Percentiles rank a stretch among this genome's conserved stretches.
These are phyloP conservation scores for Boletellus sp. DNA, from an alignment of 768 basidiomycete species.

Conservation along the genomic window DNA sequence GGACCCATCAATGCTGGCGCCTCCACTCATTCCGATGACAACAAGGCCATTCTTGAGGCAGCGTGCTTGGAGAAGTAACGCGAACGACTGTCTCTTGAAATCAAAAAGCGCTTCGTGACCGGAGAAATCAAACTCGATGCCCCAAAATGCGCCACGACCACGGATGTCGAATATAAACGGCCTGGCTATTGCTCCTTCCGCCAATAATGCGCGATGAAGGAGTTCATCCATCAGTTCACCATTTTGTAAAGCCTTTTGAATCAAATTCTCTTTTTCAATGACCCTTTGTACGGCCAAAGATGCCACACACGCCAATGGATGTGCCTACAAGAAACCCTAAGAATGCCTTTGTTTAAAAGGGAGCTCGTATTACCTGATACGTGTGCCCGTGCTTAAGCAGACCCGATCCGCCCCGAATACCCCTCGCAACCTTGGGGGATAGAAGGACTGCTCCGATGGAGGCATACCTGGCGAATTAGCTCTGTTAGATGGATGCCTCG, in stretches of 20 bases:
- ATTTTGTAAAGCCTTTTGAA: constrained; percentile 56
- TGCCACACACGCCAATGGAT: constrained; percentile 75
- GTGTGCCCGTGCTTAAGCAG: constrained; percentile 85
- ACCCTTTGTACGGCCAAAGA: constrained; percentile 78
- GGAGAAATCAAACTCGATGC: constrained; percentile 74
- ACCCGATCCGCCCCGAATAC: constrained; percentile 64
- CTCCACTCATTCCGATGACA: constrained; percentile 72
- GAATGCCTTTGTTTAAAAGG: neutral
- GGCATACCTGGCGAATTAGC: constrained; percentile 51
- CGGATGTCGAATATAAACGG: constrained; percentile 77
- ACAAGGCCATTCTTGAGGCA: constrained; percentile 65
- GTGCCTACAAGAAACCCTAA: constrained; percentile 42
- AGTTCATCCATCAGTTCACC: constrained; percentile 59
- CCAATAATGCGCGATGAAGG: constrained; percentile 51
- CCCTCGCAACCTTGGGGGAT: constrained; percentile 65
- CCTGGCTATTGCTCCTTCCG: constrained; percentile 53
- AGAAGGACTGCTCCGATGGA: constrained; percentile 81
- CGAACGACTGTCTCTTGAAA: constrained; percentile 55
- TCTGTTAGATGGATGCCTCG: constrained; percentile 3
- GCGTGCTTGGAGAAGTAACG: constrained; percentile 65
- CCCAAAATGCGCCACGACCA: constrained; percentile 83
- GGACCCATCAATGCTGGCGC: constrained; percentile 63
- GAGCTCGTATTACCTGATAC: constrained; percentile 53
- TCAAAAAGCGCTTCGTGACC: constrained; percentile 41
- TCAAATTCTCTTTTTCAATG: constrained; percentile 65